A percentile compares a stretch with the other conserved stretches of the same genome.
phyloP scores from a whole-genome alignment of 768 basidiomycete species.

The Boletus subcaerulescens region DNA sequence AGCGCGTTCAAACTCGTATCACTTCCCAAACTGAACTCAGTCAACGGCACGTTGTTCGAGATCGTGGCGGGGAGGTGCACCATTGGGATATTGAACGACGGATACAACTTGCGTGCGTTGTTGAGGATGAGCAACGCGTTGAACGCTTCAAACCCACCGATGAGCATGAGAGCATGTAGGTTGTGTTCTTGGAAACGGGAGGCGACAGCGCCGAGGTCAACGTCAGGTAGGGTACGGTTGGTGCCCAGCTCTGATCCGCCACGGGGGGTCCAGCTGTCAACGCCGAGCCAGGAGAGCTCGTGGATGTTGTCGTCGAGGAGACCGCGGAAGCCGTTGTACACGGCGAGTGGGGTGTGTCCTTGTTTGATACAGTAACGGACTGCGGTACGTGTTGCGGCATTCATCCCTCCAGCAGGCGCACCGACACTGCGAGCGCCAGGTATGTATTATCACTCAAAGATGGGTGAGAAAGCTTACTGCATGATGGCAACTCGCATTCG shows the following conservation, averaged over 20 bases:
- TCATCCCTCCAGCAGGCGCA: slow-evolving; percentile 98
- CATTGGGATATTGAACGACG: slow-evolving; percentile 94
- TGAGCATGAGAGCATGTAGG: slow-evolving; percentile 78
- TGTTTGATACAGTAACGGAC: slow-evolving; percentile 90
- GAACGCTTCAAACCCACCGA: slow-evolving; percentile 97
- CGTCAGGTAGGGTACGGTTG: slow-evolving; percentile 83
- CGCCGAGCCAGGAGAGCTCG: slow-evolving; percentile 92
- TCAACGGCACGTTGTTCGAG: slow-evolving; percentile 97
- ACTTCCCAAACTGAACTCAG: slow-evolving; percentile 91
- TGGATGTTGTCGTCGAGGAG: slow-evolving; percentile 85
- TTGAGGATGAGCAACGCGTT: slow-evolving; percentile 74
- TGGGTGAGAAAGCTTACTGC: slow-evolving; percentile 54
- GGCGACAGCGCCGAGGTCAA: slow-evolving; percentile 86
- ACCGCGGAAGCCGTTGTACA: slow-evolving; percentile 96
- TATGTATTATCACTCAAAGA: background rate
- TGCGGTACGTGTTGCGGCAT: slow-evolving; percentile 77
- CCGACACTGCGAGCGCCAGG: slow-evolving; percentile 61
- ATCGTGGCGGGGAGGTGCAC: slow-evolving; percentile 95
- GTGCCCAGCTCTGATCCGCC: slow-evolving; percentile 98
- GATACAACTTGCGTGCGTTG: slow-evolving; percentile 77
- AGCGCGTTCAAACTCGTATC: slow-evolving; percentile 98
- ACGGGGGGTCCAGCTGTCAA: slow-evolving; percentile 93
- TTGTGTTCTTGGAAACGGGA: slow-evolving; percentile 85
- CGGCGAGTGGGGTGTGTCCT: slow-evolving; percentile 88
- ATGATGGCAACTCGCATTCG: slow-evolving; percentile 79